Evolutionary conservation across 352 stramenopile genomes (phyloP), one percentile per base, ranked within the genome.

Genomic region (Pythium chondricola): DNA sequence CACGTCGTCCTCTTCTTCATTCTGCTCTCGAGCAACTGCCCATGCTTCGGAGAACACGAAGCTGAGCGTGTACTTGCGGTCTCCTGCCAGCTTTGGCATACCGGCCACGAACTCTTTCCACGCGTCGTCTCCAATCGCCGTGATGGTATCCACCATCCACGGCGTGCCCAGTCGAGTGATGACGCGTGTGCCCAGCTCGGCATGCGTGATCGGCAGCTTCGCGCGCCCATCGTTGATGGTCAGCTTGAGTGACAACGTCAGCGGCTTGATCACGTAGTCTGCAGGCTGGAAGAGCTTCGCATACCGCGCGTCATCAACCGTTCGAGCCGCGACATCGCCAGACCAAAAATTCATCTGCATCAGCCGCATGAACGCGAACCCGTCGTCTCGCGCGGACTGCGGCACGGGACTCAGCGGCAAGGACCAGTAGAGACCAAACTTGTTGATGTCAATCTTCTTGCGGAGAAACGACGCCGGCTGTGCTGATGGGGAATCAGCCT

Each of bases 21-120:
- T 73, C 2, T 80, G 48, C 1, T 93, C 82, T 37, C 75, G 65
- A 20, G 83, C 83, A 6, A 93, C 77, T 0, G 75, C 73, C 83
- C 83, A 93, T 1, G 83, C 80, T 49, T 93, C 80, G 0, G 76
- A 86, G 41, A 91, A 93, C 25, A 93, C 82, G 56, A 93, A 93
- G 0, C 74, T 77, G 21, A 93, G 55, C 32, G 77, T 88, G 63
- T 93, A 93, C 54, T 83, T 83, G 29, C 80, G 74, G 17, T 72
- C 71, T 21, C 79, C 69, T 0, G 79, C 76, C 6, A 93, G 58
- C 55, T 77, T 76, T 2, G 79, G 82, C 82, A 93, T 93, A 18
- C 59, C 64, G 0, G 60, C 36, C 5, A 93, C 52, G 32, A 93
- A 93, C 29, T 88, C 77, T 14, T 47, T 52, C 82, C 82, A 93